Base-by-base conservation (phyloP, 768 basidiomycete genomes). In the Tylopilus balloui region DNA sequence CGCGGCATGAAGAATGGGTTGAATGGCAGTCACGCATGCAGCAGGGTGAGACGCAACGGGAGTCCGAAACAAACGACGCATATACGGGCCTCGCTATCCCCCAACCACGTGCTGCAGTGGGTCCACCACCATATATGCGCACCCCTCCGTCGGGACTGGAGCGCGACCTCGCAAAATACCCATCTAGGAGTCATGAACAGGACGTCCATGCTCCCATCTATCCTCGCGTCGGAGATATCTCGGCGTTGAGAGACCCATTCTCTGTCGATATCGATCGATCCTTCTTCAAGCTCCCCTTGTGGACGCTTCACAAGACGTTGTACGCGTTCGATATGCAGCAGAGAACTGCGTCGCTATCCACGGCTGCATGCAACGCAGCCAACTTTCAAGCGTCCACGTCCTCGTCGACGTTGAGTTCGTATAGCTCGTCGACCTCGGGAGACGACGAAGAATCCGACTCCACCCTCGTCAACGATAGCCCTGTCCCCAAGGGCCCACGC, bases 231-330 rank as follows among this genome's bases (percentile, higher is more conserved):
- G 85, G 85, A 6, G 84, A 86, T 53, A 65, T 87, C 21, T 62
- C 71, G 1, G 73, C 80, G 2, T 64, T 86, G 32, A 76, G 78
- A 23, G 82, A 86, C 57, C 77, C 79, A 3, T 79, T 78, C 57
- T 73, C 73, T 42, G 72, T 69, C 51, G 69, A 78, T 43, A 71
- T 83, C 42, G 85, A 87, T 61, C 78, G 78, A 11, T 78, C 69
- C 53, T 83, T 86, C 56, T 74, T 74, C 50, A 69, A 64, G 28
- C 70, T 81, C 57, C 78, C 80, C 4, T 61, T 80, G 40, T 85
- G 83, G 79, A 86, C 84, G 17, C 79, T 86, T 59, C 67, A 72
- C 37, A 86, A 86, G 70, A 76, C 73, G 34, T 55, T 86, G n/a
- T 86, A 79, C 71, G 73, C 81, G 64, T 76, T 76, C 52, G 79